These are phyloP conservation scores for Lomentospora prolificans DNA, from an alignment of 2,329 filamentous ascomycete species.

Conservation along the genomic window DNA sequence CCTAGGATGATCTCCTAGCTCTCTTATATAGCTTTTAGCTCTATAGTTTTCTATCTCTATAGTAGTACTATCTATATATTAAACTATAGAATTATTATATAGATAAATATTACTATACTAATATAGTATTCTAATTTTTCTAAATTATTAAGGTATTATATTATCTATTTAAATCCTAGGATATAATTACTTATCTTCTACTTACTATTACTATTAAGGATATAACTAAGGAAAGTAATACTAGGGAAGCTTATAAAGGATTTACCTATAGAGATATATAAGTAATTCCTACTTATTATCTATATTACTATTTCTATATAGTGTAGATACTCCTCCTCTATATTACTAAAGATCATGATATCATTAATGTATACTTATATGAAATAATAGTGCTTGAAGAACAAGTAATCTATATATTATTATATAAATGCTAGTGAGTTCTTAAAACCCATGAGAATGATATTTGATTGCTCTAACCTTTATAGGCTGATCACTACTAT, in stretches of 20 bases:
- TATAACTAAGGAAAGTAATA: too few species aligned
- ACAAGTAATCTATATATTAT: slow-evolving; percentile 8
- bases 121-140: slow-evolving; percentile 1
- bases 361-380: neutral
- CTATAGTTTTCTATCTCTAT: too few species aligned
- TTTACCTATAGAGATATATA: neutral
- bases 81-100: neutral
- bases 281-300: neutral
- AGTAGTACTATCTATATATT: neutral
- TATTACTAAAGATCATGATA: neutral
- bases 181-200: slow-evolving; percentile 4
- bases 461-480: too few species aligned
- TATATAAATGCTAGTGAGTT: slow-evolving; percentile 8
- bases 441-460: too few species aligned
- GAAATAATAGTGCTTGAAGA: slow-evolving; percentile 9
- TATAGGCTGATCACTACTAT: too few species aligned
- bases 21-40: too few species aligned
- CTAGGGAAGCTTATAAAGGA: neutral
- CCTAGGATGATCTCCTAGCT: too few species aligned
- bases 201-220: neutral
- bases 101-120: slow-evolving; percentile 1
- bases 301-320: neutral
- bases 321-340: neutral
- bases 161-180: neutral
- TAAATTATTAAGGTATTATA: too few species aligned